Percentiles rank a stretch among this genome's conserved stretches.
Conservation (phyloP, 1,139 yeast species). For the Debaryomyces sp. region DNA sequence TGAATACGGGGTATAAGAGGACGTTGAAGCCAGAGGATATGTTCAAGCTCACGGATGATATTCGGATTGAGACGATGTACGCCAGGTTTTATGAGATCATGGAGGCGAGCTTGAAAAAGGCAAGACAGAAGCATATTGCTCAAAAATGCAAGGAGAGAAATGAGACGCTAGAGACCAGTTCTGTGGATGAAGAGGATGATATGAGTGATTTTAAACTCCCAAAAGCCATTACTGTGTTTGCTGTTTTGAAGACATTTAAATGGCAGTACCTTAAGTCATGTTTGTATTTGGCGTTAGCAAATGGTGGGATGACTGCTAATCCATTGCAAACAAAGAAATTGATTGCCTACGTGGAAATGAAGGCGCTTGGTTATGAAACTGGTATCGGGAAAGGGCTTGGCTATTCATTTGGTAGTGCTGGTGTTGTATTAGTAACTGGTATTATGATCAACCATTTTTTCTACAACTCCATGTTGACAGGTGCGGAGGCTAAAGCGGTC, state of each 20-base stretch:
- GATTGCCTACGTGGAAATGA: constrained; percentile 30
- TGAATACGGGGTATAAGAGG: constrained; percentile 67
- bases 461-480: constrained; percentile 56
- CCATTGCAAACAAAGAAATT: constrained; percentile 35
- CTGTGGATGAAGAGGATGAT: constrained; percentile 27
- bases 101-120: constrained; percentile 33
- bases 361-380: constrained; percentile 22
- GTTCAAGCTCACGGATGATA: constrained; percentile 52
- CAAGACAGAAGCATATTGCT: constrained; percentile 21
- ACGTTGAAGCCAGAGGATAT: constrained; percentile 67
- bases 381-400: constrained; percentile 36
- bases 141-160: constrained; percentile 29
- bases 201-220: constrained; percentile 28
- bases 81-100: constrained; percentile 34
- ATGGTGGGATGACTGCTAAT: constrained; percentile 21
- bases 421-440: constrained; percentile 36
- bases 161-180: constrained; percentile 24
- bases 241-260: constrained; percentile 32
- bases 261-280: constrained; percentile 27
- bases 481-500: constrained; percentile 38
- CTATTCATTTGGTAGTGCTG: constrained; percentile 27
- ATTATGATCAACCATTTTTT: constrained; percentile 64
- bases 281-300: constrained; percentile 21
- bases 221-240: constrained; percentile 15
- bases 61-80: constrained; percentile 51